Conservation (phyloP, 2,329 filamentous ascomycete genomes). For the Cladophialophora chaetospira region DNA sequence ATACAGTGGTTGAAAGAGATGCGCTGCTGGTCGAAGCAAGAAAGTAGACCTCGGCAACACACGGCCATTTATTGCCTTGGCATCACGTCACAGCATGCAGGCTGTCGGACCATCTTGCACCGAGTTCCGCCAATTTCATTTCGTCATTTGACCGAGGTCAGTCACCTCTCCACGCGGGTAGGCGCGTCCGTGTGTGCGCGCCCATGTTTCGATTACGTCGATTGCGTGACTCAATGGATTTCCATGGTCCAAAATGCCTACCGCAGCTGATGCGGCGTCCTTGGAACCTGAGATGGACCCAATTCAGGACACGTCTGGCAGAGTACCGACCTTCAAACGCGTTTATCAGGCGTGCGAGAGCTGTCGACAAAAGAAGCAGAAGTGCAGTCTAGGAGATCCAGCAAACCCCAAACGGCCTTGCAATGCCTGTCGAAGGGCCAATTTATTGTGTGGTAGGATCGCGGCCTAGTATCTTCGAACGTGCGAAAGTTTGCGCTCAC, state of each 20-base stretch:
- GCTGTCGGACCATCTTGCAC: not conserved
- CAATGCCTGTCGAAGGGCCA: conserved; percentile 20
- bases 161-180: too few species aligned
- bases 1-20: too few species aligned
- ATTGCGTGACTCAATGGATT: too few species aligned
- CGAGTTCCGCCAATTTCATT: not conserved
- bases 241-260: conserved; percentile 3
- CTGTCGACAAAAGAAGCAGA: conserved; percentile 34
- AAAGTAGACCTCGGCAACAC: not conserved
- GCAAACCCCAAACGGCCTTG: conserved; percentile 14
- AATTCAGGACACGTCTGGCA: not conserved
- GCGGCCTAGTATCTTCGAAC: too few species aligned
- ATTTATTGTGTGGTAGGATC: conserved; percentile 11
- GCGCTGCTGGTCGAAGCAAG: too few species aligned
- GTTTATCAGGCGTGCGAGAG: conserved; percentile 35
- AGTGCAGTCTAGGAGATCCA: conserved; percentile 27
- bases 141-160: conserved; percentile 2
- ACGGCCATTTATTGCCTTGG: not conserved
- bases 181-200: too few species aligned
- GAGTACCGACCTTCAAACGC: conserved; percentile 10
- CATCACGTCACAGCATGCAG: not conserved
- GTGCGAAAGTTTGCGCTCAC: not conserved
- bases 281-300: not conserved
- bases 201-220: too few species aligned
- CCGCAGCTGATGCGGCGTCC: not conserved